phyloP scores from a whole-genome alignment of 352 stramenopile genomes.

The Plasmopara muralis region DNA sequence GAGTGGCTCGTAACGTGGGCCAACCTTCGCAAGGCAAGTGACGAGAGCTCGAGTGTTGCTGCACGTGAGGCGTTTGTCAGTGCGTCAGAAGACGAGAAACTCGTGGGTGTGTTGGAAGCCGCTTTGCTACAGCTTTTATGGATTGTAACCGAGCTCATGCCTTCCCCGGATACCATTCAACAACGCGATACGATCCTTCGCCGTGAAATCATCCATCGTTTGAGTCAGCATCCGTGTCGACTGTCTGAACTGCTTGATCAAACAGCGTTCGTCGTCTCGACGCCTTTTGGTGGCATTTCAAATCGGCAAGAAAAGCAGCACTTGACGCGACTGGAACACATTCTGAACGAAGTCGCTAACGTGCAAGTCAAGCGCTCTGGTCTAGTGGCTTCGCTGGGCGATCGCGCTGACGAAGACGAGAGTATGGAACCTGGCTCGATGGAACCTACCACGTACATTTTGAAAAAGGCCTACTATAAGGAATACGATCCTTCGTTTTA shows the following conservation, averaged over 20 bases:
- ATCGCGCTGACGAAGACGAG: conserved; percentile 27
- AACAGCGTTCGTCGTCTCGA: conserved; percentile 67
- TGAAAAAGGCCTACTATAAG: conserved; percentile 71
- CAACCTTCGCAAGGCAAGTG: conserved; percentile 35
- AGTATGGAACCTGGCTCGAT: conserved; percentile 37
- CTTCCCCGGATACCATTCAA: conserved; percentile 53
- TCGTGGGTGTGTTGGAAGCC: conserved; percentile 63
- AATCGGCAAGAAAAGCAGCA: conserved; percentile 62
- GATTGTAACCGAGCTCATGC: conserved; percentile 80
- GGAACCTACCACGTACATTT: conserved; percentile 67
- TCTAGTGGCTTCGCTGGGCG: conserved; percentile 27
- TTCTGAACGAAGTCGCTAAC: conserved; percentile 70
- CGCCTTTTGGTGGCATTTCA: conserved; percentile 56
- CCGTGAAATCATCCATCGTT: conserved; percentile 82
- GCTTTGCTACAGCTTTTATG: conserved; percentile 80
- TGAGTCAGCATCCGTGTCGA: conserved; percentile 65
- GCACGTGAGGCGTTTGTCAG: conserved; percentile 15
- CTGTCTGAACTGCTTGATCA: conserved; percentile 76
- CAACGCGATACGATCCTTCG: conserved; percentile 58
- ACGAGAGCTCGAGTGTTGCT: conserved; percentile 38
- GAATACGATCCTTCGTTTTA: conserved; percentile 82
- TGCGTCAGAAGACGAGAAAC: conserved; percentile 46
- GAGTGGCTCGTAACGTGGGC: conserved; percentile 65
- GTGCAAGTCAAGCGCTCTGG: conserved; percentile 47
- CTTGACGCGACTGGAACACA: conserved; percentile 44